Evolutionary conservation across 106 monocot species (phyloP).

Genomic region (Hemerocallis citrina): DNA sequence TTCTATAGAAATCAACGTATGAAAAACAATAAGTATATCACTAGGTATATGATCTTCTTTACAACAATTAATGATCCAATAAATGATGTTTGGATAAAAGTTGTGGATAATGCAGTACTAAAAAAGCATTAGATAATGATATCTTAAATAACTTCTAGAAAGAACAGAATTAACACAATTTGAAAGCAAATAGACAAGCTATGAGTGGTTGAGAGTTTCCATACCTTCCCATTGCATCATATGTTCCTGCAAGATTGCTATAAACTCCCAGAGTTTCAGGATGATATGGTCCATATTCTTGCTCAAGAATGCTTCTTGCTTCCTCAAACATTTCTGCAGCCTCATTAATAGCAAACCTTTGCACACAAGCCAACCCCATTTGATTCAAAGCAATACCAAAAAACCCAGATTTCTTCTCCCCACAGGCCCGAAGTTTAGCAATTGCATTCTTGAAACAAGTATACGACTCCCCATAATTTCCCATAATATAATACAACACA

Average conservation of each 20-base stretch:
- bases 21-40: too few relatives aligned
- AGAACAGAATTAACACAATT: background rate
- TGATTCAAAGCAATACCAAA: conserved; percentile 91
- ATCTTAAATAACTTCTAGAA: background rate
- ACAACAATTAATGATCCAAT: background rate
- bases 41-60: too few relatives aligned
- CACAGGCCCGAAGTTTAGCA: conserved; percentile 55
- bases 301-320: conserved; percentile 59
- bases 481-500: conserved; percentile 66
- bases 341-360: conserved; percentile 65
- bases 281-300: conserved; percentile 80
- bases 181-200: background rate
- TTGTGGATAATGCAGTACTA: background rate
- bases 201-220: conserved; percentile 1
- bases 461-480: conserved; percentile 64
- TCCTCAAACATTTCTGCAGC: conserved; percentile 81
- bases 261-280: conserved; percentile 85
- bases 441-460: conserved; percentile 47
- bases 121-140: background rate
- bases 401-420: conserved; percentile 84
- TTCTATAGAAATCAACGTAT: too few relatives aligned
- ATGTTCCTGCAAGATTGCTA: conserved; percentile 92
- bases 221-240: conserved; percentile 99
- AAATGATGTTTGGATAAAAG: background rate
- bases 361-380: conserved; percentile 81